Evolutionary conservation across 768 basidiomycete species (phyloP), one percentile per base, ranked within the genome.

Genomic region (Pilatotrama ljubarskyi): DNA sequence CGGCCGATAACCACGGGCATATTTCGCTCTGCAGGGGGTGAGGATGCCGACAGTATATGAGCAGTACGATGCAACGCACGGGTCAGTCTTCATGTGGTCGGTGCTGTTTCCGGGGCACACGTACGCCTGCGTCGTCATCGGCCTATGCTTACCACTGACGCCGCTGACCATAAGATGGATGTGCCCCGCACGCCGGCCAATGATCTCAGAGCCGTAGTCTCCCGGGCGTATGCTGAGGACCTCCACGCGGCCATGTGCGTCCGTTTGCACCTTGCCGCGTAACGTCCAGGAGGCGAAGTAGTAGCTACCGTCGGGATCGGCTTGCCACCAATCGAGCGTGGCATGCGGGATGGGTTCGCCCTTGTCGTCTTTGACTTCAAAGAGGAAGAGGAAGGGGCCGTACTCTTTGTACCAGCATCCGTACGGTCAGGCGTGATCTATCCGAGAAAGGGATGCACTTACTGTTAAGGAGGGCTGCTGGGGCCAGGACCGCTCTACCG

Each of bases 241-340:
- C 37, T 71, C 68, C 13, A 55, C 58, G 41, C 53, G 58, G 5
- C 70, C 70, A 14, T 65, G 18, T 1, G 56, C 61, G 46, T 68
- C 62, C 9, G 68, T 64, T 15, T 26, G 51, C 35, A 65, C 57
- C 44, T 58, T 68, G 24, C 70, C 68, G 43, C 68, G 70, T n/a
- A 71, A 61, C 11, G 42, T 59, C 53, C 67, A 68, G 10, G 65
- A 55, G 4, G 56, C 43, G 56, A 63, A 63, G 40, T 51, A 55
- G 52, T 71, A 71, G 13, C 18, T 26, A 13, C 70, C 70, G 11
- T 51, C 55, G 42, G 48, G 47, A 47, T 64, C 64, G 11, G 70
- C 67, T 18, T 70, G 69, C 70, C 70, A 71, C 62, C 60, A 63
- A 52, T 71, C 67, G 40, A 71, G 25, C 9, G 15, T 29, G 1